These are phyloP conservation scores for Ramalina intermedia DNA, from an alignment of 495 filamentous ascomycete species.

Conservation along the genomic window DNA sequence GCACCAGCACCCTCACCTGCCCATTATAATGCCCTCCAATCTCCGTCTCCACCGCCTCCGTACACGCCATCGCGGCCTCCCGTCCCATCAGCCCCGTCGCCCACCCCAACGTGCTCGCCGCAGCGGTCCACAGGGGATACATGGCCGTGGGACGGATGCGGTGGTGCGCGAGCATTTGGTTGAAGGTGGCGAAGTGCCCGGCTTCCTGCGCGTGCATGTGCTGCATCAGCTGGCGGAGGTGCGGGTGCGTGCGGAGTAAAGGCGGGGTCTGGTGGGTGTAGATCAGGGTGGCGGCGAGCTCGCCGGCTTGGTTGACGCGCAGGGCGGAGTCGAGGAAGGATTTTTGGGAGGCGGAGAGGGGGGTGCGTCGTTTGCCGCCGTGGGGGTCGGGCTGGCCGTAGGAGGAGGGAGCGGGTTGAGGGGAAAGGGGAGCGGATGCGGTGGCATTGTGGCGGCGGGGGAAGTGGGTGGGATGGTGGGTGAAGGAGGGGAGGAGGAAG, in stretches of 20 bases:
- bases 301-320: slow-evolving; percentile 82
- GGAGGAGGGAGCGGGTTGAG: slow-evolving; percentile 2
- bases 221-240: slow-evolving; percentile 76
- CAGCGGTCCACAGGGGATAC: slow-evolving; percentile 80
- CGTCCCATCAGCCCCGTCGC: slow-evolving; percentile 76
- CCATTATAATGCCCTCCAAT: slow-evolving; percentile 94
- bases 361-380: slow-evolving; percentile 34
- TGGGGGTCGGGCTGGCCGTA: neutral
- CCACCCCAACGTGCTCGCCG: slow-evolving; percentile 79
- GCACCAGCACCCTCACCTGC: slow-evolving; percentile 66
- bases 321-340: slow-evolving; percentile 69
- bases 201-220: slow-evolving; percentile 99
- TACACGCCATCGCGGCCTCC: slow-evolving; percentile 97
- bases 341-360: slow-evolving; percentile 54
- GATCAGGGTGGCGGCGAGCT: slow-evolving; percentile 75
- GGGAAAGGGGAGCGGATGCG: slow-evolving; percentile 5
- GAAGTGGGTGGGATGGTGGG: neutral
- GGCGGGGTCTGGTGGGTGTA: slow-evolving; percentile 70
- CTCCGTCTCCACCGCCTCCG: slow-evolving; percentile 95
- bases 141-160: slow-evolving; percentile 87
- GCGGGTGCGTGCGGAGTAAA: slow-evolving; percentile 60
- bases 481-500: slow-evolving; percentile 17
- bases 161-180: slow-evolving; percentile 66
- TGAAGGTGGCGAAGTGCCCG: slow-evolving; percentile 74
- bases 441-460: slow-evolving; percentile 1